Percentiles rank a stretch among this genome's conserved stretches.
Evolutionary conservation across 306 rosid genomes (phyloP).

Genomic region (Lagenaria siceraria): DNA sequence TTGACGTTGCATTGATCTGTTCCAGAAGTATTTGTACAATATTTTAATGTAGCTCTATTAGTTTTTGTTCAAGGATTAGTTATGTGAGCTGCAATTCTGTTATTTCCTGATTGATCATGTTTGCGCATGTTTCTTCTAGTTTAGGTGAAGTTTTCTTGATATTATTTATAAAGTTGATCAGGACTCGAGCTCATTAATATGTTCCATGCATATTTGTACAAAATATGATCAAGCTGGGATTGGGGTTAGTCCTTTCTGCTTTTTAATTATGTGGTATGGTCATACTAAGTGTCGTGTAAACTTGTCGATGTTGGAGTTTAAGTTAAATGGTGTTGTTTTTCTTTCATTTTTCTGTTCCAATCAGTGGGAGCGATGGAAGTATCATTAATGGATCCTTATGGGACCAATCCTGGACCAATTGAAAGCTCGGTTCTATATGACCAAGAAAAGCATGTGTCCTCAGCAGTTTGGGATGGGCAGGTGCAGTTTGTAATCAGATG

Average conservation of each 20-base stretch:
- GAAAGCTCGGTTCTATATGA: conserved; percentile 85
- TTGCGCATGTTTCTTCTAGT: background rate
- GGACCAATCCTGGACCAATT: conserved; percentile 88
- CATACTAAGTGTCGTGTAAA: background rate
- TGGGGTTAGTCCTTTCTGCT: background rate
- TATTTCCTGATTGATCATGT: background rate
- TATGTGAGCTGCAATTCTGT: background rate
- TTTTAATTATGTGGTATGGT: background rate
- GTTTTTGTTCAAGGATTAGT: background rate
- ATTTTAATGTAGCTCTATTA: background rate
- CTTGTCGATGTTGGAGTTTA: background rate
- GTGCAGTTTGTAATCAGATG: conserved; percentile 28
- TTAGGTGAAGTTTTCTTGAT: background rate
- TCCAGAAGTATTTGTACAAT: background rate
- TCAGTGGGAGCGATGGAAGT: conserved; percentile 44
- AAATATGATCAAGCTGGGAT: background rate
- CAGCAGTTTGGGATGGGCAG: conserved; percentile 99
- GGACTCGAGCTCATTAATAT: background rate
- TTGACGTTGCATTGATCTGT: background rate
- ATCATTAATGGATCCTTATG: conserved; percentile 50
- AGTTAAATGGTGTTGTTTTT: background rate
- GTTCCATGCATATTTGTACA: background rate
- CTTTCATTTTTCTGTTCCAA: background rate
- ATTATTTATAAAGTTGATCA: background rate
- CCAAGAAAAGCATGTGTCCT: conserved; percentile 96